A percentile compares a stretch with the other conserved stretches of the same genome.
These are phyloP conservation scores for Silene uniflora DNA, from an alignment of 148 eudicot species.

Conservation along the genomic window DNA sequence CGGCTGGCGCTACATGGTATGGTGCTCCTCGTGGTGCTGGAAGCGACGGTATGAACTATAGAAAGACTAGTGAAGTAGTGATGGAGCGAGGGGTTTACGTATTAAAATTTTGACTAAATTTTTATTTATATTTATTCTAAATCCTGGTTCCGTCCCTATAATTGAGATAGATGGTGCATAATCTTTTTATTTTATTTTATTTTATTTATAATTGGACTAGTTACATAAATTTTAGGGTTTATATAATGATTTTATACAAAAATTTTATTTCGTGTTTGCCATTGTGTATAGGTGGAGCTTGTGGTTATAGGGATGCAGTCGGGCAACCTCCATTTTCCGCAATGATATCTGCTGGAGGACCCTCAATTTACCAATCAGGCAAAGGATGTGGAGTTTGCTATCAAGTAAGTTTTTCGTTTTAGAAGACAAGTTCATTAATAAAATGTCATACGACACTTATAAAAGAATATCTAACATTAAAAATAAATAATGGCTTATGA, in stretches of 20 bases:
- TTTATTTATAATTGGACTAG: not conserved
- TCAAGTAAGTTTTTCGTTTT: constrained; percentile 35
- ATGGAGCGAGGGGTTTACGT: no score
- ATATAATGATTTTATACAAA: not conserved
- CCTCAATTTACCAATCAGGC: constrained; percentile 56
- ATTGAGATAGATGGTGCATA: no score
- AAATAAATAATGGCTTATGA: no score
- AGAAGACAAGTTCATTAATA: not conserved
- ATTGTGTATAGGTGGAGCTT: constrained; percentile 58
- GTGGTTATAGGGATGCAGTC: constrained; percentile 62
- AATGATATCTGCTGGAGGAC: constrained; percentile 57
- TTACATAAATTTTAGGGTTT: not conserved
- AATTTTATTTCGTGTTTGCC: not conserved
- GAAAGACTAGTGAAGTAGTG: not conserved
- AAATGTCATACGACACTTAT: not conserved
- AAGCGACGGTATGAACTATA: constrained; percentile 43
- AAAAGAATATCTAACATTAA: no score
- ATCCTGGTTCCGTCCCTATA: not conserved
- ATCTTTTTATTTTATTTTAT: no score
- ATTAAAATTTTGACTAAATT: no score
- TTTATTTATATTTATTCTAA: not conserved
- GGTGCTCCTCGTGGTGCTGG: constrained; percentile 58
- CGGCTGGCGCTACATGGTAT: constrained; percentile 60
- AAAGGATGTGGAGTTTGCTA: constrained; percentile 81
- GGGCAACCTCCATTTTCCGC: constrained; percentile 51